Evolutionary conservation across 768 basidiomycete species (phyloP).

Genomic region (Xerocomellus chrysenteron): DNA sequence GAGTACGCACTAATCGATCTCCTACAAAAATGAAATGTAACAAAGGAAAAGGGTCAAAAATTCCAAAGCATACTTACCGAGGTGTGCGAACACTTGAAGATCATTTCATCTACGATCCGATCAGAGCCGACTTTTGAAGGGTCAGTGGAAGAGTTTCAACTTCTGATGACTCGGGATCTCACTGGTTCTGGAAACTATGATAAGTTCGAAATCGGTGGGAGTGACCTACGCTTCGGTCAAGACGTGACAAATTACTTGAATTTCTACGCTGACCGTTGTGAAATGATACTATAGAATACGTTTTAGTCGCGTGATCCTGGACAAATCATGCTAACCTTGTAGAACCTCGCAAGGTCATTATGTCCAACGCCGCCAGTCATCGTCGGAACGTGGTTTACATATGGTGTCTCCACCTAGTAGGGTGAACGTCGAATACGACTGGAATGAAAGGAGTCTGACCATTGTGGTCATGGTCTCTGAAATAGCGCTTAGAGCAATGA

Average conservation of each 20-base stretch:
- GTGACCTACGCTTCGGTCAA: slow-evolving; percentile 32
- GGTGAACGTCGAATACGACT: background rate
- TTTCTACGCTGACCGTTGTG: slow-evolving; percentile 25
- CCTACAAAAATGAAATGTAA: slow-evolving; percentile 24
- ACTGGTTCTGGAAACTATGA: slow-evolving; percentile 44
- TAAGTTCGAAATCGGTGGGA: slow-evolving; percentile 40
- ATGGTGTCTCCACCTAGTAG: slow-evolving; percentile 38
- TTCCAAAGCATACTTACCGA: slow-evolving; percentile 22
- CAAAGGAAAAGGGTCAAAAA: background rate
- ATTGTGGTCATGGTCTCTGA: slow-evolving; percentile 45
- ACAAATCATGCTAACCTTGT: slow-evolving; percentile 33
- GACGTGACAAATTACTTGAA: background rate
- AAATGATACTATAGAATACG: slow-evolving; percentile 38
- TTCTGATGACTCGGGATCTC: slow-evolving; percentile 4
- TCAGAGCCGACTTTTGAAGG: slow-evolving; percentile 38
- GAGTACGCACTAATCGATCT: slow-evolving; percentile 39
- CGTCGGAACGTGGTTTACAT: slow-evolving; percentile 44
- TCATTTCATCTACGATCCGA: slow-evolving; percentile 48
- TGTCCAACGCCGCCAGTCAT: slow-evolving; percentile 48
- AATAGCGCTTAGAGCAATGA: background rate
- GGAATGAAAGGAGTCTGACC: slow-evolving; percentile 20
- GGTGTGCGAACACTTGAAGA: slow-evolving; percentile 43
- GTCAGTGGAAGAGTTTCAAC: background rate
- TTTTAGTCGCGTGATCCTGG: background rate
- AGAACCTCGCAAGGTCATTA: slow-evolving; percentile 44